phyloP scores from a whole-genome alignment of 805 yeast species.

The Lipomyces kockii region DNA sequence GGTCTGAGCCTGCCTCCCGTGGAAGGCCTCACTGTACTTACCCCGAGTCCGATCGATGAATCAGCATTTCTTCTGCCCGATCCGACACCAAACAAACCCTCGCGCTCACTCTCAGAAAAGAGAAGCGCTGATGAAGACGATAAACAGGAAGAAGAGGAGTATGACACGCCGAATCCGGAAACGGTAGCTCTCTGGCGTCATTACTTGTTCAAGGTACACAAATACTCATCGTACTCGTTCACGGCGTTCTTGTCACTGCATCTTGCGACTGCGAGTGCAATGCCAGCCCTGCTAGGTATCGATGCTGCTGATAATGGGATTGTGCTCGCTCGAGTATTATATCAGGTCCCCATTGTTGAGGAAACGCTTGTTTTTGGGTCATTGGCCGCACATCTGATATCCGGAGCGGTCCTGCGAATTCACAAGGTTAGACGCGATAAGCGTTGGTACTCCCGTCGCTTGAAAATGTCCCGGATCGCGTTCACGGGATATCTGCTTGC shows the following conservation, averaged over 20 bases:
- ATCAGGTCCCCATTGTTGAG: conserved; percentile 61
- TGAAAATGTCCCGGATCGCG: conserved; percentile 55
- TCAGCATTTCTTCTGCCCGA: background rate
- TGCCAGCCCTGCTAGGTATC: conserved; percentile 53
- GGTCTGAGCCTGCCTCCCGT: conserved; percentile 14
- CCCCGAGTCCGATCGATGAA: conserved; percentile 21
- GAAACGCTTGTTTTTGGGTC: conserved; percentile 54
- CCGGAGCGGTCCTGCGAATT: conserved; percentile 55
- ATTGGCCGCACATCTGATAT: conserved; percentile 53
- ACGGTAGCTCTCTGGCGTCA: conserved; percentile 21
- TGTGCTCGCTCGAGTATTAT: conserved; percentile 63
- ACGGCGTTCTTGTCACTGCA: conserved; percentile 63
- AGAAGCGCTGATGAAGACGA: background rate
- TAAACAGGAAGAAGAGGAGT: conserved; percentile 6
- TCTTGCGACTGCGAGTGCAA: conserved; percentile 55
- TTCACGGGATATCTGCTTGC: conserved; percentile 63
- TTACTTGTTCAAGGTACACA: conserved; percentile 49
- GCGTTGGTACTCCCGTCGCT: conserved; percentile 32
- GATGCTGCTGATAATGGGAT: conserved; percentile 54
- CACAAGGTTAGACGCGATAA: conserved; percentile 38
- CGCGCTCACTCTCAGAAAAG: background rate
- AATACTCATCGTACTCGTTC: conserved; percentile 65
- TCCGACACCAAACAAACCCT: background rate
- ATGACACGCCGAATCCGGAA: background rate
- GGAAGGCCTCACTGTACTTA: conserved; percentile 12